phyloP scores from a whole-genome alignment of 805 yeast genomes.

The Clavispora carvajalis region DNA sequence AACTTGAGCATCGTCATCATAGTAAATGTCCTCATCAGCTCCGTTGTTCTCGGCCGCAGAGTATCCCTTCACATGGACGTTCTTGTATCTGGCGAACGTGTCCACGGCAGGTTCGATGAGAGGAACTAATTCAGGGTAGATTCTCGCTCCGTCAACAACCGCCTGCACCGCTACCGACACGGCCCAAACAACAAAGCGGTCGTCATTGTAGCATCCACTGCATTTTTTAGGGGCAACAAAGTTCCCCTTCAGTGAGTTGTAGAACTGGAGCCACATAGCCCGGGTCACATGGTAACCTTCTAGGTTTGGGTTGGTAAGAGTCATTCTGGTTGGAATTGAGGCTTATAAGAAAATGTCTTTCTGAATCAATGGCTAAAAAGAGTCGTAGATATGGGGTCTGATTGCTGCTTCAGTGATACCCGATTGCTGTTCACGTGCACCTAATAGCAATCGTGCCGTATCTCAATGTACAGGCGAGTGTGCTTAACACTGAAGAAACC shows the following conservation, averaged over 20 bases:
- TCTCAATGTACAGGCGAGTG: background rate
- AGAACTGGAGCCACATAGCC: constrained; percentile 38
- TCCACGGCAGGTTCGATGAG: constrained; percentile 48
- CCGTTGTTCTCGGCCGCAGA: constrained; percentile 59
- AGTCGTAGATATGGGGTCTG: too few species aligned
- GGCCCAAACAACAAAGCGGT: constrained; percentile 63
- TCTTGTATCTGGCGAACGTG: constrained; percentile 48
- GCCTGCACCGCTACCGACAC: constrained; percentile 64
- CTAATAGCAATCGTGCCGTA: background rate
- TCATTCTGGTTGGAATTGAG: constrained; percentile 9
- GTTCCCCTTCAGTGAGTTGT: constrained; percentile 31
- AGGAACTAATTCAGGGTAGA: constrained; percentile 48
- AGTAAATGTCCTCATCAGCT: constrained; percentile 60
- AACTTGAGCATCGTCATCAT: constrained; percentile 74
- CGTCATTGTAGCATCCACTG: constrained; percentile 44
- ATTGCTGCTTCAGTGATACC: background rate
- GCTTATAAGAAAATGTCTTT: too few species aligned
- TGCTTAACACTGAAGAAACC: background rate
- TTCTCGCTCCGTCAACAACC: constrained; percentile 57
- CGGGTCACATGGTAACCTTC: constrained; percentile 32
- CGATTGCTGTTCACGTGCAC: background rate
- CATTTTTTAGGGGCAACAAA: constrained; percentile 33
- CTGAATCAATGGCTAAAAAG: too few species aligned
- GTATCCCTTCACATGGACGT: constrained; percentile 48
- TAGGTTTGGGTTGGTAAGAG: constrained; percentile 30